Evolutionary conservation across 2,329 filamentous ascomycete species (phyloP), one percentile per base, ranked within the genome.

Genomic region (Sclerotiophoma versabilis): DNA sequence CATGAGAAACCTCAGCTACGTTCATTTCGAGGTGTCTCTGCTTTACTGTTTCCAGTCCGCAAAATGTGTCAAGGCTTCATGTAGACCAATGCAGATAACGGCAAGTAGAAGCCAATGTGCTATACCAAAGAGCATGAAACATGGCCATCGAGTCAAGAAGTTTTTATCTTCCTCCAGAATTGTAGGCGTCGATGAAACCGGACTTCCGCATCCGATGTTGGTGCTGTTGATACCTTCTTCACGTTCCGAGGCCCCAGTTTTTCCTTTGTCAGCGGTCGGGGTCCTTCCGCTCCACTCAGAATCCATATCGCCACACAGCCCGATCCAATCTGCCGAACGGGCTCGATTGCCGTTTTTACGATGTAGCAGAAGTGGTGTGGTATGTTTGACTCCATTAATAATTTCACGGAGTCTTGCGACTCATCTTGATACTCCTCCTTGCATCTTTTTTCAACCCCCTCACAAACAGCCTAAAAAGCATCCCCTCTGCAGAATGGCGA

Each of bases 301-400:
- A 26, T 52, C 41, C 41, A 39, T 41, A 34, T 41, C 39, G 39
- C 48, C 41, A 45, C 41, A 33, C 26, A 46, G 26, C 26, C 49
- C 42, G 41, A 26, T 2, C 23, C 20, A 22, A 27, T 29, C 41
- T 47, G 49, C 43, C 49, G 43, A 47, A 36, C 25, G 23, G 17
- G 36, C 36, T 36, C 22, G 19, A 36, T 12, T 47, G 23, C 37
- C 43, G 32, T 25, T 14, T 19, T 33, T 12, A 26, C 19, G 20
- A 43, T 26, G 43, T 32, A 36, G 33, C 36, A 15, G 34, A 19
- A 30, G 41, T 1, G 22, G 44, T 19, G 17, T 20, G 44, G 44
- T 15, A 48, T 23, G n/a, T 14, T 17, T 38, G 17, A 27, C 22
- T 22, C 20, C 14, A 42, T 32, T 25, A 7, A 48, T 38, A 26